These are phyloP conservation scores for Stereocaulon alpinum DNA, from an alignment of 495 filamentous ascomycete genomes.

Conservation along the genomic window DNA sequence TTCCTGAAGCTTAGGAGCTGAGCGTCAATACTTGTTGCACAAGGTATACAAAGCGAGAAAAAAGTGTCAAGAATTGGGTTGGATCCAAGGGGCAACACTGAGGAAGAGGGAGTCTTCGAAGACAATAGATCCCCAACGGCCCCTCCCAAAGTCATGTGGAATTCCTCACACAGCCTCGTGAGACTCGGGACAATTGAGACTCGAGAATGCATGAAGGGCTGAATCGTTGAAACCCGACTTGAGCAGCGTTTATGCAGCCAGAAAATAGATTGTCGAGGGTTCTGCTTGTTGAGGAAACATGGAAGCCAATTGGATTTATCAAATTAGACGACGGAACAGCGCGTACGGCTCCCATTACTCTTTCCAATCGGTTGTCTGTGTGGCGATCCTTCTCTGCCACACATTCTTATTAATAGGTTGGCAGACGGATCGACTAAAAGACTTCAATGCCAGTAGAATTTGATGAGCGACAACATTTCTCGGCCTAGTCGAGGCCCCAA, in stretches of 20 bases:
- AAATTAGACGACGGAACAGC: not conserved
- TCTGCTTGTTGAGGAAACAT: not conserved
- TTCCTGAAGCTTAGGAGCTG: not conserved
- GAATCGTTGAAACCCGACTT: not conserved
- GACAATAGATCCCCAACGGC: not conserved
- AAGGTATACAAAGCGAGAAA: not conserved
- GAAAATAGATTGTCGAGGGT: not conserved
- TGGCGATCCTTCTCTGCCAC: not conserved
- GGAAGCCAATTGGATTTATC: not conserved
- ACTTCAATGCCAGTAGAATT: conserved; percentile 6
- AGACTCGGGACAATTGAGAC: not conserved
- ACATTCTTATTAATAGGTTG: not conserved
- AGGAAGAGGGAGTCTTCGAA: not conserved
- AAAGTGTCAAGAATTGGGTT: not conserved
- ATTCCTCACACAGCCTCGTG: not conserved
- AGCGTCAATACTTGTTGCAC: not conserved
- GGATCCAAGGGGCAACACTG: not conserved
- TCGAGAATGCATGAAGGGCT: no score
- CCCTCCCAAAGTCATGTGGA: not conserved
- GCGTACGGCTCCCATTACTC: not conserved
- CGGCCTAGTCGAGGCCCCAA: not conserved
- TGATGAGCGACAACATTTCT: not conserved
- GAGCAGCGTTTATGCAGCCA: not conserved
- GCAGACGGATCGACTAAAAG: not conserved
- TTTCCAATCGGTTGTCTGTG: not conserved